Percentiles rank a stretch among this genome's conserved stretches.
Conservation (phyloP, 495 filamentous ascomycete genomes). For the Penicillium nucicola region DNA sequence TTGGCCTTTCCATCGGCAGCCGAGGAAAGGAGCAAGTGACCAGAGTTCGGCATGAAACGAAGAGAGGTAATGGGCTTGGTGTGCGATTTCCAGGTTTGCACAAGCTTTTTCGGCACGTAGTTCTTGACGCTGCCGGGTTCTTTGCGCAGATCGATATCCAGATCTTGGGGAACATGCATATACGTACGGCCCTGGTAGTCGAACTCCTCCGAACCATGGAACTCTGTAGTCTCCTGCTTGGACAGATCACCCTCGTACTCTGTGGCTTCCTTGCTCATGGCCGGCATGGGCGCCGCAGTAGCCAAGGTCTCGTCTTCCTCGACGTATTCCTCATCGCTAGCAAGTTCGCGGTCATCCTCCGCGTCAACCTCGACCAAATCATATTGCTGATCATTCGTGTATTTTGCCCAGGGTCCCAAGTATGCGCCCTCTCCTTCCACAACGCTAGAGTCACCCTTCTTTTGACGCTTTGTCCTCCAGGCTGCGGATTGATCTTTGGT, state of each 20-base stretch:
- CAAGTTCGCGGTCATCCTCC: conserved; percentile 56
- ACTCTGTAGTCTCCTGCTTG: conserved; percentile 75
- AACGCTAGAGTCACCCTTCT: conserved; percentile 76
- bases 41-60: conserved; percentile 81
- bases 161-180: conserved; percentile 87
- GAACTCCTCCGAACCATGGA: conserved; percentile 75
- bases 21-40: conserved; percentile 83
- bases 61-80: conserved; percentile 82
- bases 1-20: conserved; percentile 86
- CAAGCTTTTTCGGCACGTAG: conserved; percentile 87
- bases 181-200: conserved; percentile 88
- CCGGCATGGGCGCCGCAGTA: conserved; percentile 45
- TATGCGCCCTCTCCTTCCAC: conserved; percentile 85
- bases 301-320: conserved; percentile 43
- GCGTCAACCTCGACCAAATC: conserved; percentile 56
- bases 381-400: conserved; percentile 59
- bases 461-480: conserved; percentile 68
- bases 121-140: conserved; percentile 77
- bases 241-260: conserved; percentile 55
- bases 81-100: conserved; percentile 87
- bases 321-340: conserved; percentile 78
- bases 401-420: conserved; percentile 91
- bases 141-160: conserved; percentile 84
- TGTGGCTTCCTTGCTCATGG: conserved; percentile 56
- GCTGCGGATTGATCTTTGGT: conserved; percentile 66